These are phyloP conservation scores for Scedosporium apiospermum DNA, from an alignment of 2,329 filamentous ascomycete species.

Conservation along the genomic window DNA sequence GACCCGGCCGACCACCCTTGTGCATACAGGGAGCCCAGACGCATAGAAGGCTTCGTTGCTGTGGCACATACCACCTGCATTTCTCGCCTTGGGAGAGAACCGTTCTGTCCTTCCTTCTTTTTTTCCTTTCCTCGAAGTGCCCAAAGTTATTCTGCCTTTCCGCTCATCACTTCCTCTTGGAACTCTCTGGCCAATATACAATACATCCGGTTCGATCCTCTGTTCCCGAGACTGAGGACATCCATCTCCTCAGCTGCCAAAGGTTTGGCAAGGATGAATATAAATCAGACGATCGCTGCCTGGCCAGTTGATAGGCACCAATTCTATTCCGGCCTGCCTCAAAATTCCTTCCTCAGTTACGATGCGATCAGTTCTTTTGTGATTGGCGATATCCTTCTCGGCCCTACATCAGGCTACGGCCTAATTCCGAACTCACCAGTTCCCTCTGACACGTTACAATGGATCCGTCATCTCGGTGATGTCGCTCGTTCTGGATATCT, in stretches of 20 bases:
- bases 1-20: background rate
- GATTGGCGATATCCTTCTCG: background rate
- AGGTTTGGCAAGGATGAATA: background rate
- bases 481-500: background rate
- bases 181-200: no score
- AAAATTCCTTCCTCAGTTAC: background rate
- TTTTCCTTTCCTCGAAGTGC: no score
- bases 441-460: background rate
- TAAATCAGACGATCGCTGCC: background rate
- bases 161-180: no score
- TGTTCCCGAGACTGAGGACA: no score
- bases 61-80: background rate
- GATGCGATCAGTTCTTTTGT: no score
- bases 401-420: background rate
- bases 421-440: background rate
- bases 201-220: no score
- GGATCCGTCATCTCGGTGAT: background rate
- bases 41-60: background rate
- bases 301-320: no score
- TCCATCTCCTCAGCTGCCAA: no score
- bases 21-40: background rate
- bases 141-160: no score
- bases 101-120: no score
- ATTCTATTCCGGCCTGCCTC: background rate
- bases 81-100: background rate